A percentile compares a stretch with the other conserved stretches of the same genome.
Evolutionary conservation across 257 asterid species (phyloP).

Genomic region (Handroanthus guayacan): DNA sequence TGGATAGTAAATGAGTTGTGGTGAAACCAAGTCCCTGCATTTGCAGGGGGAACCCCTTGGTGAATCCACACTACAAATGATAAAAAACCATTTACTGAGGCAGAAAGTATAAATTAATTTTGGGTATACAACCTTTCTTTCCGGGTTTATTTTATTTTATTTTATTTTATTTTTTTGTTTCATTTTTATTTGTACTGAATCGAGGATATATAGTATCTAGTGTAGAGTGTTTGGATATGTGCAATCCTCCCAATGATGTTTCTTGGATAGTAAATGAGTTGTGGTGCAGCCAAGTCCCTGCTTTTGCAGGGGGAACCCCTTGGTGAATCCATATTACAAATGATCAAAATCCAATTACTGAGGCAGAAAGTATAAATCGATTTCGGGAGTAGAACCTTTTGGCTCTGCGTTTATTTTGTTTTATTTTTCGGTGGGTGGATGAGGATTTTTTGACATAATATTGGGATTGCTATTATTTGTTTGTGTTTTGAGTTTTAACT

Average conservation of each 20-base stretch:
- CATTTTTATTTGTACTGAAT: neutral
- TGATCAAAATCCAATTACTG: conserved; percentile 52
- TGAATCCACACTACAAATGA: conserved; percentile 47
- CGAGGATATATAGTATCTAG: too few species aligned
- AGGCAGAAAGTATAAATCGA: conserved; percentile 39
- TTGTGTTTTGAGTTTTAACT: conserved; percentile 54
- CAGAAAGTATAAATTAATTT: conserved; percentile 12
- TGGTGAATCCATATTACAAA: conserved; percentile 47
- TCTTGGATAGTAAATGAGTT: conserved; percentile 58
- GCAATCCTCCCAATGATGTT: conserved; percentile 41
- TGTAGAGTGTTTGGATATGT: neutral
- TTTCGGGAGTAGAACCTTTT: neutral
- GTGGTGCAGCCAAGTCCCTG: conserved; percentile 59
- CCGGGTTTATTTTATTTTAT: neutral
- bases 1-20: conserved; percentile 61
- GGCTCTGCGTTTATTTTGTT: neutral
- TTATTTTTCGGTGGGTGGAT: too few species aligned
- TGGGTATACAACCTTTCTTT: too few species aligned
- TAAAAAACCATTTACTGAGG: conserved; percentile 53
- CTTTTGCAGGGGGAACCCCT: conserved; percentile 66
- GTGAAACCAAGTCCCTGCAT: conserved; percentile 59
- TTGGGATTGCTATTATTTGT: too few species aligned
- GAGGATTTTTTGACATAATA: neutral
- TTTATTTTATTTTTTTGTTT: too few species aligned
- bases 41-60: conserved; percentile 69